Evolutionary conservation across 2,329 filamentous ascomycete species (phyloP), one percentile per base, ranked within the genome.

Genomic region (Talaromyces sp.): DNA sequence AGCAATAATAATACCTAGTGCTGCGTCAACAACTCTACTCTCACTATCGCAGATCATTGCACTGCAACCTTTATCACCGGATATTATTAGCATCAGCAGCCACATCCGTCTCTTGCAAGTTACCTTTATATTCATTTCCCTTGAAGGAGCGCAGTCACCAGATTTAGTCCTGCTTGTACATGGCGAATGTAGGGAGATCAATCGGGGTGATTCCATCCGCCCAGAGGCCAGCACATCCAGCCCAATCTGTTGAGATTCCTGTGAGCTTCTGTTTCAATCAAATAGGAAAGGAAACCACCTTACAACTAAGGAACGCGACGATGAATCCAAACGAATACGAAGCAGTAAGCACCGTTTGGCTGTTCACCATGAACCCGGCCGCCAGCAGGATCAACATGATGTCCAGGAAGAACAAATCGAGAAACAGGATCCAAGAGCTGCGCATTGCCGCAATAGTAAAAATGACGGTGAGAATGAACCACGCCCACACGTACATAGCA

Each of bases 401-500:
- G 41, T 68, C 67, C 21, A 70, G 60, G 43, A 67, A 62, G 58
- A 67, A 51, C 8, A 70, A 57, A 13, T 65, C 64, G 19, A 67
- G 26, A 52, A 69, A 66, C 13, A 70, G 53, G 8, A 68, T 57
- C 69, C 69, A 70, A 8, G 67, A 66, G 4, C 64, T 66, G 4
- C 67, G 62, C 54, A 66, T 63, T 7, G 68, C 67, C 9, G 64
- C 67, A 35, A 69, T 56, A 6, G 66, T 67, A 49, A 68, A 71
- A 19, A 70, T 65, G 24, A 67, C 65, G 0, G 64, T 71, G 11
- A 71, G 51, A 31, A 70, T 70, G 49, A 71, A 70, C 69, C 69
- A 71, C 5, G 66, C 69, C 67, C 68, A 70, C 13, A 66, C 26
- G 58, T 64, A 70, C 58, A 70, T 66, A 1, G 66, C 65, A 54